These are phyloP conservation scores for Coniosporium tulheliwenetii DNA, from an alignment of 2,329 filamentous ascomycete species.

Conservation along the genomic window DNA sequence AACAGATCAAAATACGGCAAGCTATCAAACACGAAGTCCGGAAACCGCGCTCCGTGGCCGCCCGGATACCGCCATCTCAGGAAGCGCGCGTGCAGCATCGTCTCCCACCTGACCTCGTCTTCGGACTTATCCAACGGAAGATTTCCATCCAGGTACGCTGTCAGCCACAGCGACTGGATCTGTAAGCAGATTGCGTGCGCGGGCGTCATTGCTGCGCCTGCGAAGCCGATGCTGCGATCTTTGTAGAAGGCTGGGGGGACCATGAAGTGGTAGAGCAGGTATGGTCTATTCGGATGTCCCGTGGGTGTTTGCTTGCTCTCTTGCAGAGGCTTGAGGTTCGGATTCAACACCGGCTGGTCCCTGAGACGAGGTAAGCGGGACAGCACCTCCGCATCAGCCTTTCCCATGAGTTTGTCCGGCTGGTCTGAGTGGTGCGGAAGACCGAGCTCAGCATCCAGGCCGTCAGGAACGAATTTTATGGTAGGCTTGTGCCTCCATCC, in stretches of 20 bases:
- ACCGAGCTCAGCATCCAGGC: slow-evolving; percentile 5
- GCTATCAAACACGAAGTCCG: slow-evolving; percentile 62
- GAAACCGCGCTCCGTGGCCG: slow-evolving; percentile 44
- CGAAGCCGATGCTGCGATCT: slow-evolving; percentile 19
- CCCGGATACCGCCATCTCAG: slow-evolving; percentile 25
- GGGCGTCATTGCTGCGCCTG: slow-evolving; percentile 21
- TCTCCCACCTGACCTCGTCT: slow-evolving; percentile 33
- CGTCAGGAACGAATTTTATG: slow-evolving; percentile 27
- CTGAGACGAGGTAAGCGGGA: slow-evolving; percentile 35
- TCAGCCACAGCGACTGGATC: slow-evolving; percentile 31
- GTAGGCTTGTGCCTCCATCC: slow-evolving; percentile 39
- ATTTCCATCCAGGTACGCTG: slow-evolving; percentile 44
- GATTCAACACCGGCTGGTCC: slow-evolving; percentile 34
- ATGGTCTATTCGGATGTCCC: slow-evolving; percentile 3
- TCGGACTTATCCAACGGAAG: slow-evolving; percentile 22
- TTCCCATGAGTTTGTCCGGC: slow-evolving; percentile 19
- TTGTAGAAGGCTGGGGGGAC: slow-evolving; percentile 14
- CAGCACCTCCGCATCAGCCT: slow-evolving; percentile 37
- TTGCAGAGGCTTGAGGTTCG: slow-evolving; percentile 27
- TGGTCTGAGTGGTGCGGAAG: slow-evolving; percentile 9
- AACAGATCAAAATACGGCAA: slow-evolving; percentile 58
- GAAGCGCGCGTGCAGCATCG: slow-evolving; percentile 49
- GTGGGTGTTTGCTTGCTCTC: slow-evolving; percentile 2
- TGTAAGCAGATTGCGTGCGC: slow-evolving; percentile 20
- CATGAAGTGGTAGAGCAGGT: slow-evolving; percentile 28